Evolutionary conservation across 805 yeast species (phyloP), one percentile per base, ranked within the genome.

Genomic region (Dipodascopsis uninucleata): DNA sequence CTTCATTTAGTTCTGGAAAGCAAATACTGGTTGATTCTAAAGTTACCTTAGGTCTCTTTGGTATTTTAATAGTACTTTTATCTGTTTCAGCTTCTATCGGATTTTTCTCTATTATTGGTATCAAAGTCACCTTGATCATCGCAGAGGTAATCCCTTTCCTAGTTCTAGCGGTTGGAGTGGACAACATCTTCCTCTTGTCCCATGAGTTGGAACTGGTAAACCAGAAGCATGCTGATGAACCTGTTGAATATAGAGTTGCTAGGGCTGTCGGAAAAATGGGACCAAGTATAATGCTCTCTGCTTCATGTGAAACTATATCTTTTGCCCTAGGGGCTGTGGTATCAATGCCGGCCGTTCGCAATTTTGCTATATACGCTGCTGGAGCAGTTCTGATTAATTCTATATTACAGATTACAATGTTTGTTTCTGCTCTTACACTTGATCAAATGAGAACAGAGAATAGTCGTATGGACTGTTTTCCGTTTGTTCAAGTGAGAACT

Each of bases 121-220:
- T 89, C 38, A 86, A 85, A 58, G 85, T 95, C 0, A 90, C 97
- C 0, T 69, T 90, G 33, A 89, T 90, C 53, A 87, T 90, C 45
- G 97, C 97, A 2, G 97, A 93, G 62, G 98, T 90, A 4, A 90
- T 90, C 26, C 97, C 97, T 7, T 90, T 90, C 60, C 69, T 90
- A 58, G 84, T 90, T 10, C 71, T 90, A 46, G 98, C 98, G 0
- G 81, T 90, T 44, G 98, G 98, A n/a, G 87, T 90, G 22, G 98
- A 90, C 66, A 90, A 90, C 62, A 85, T 90, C 21, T 93, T 89
- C 60, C 68, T 90, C 53, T 77, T 90, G 17, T 82, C 87, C 1
- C 89, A 89, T 61, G 95, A 88, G 58, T 69, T 85, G 37, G 76
- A 79, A 33, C 66, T 71, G 16, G 74, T 80, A 23, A 75, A 75